phyloP scores from a whole-genome alignment of 75 land plant species.

The Sequoiadendron giganteum region DNA sequence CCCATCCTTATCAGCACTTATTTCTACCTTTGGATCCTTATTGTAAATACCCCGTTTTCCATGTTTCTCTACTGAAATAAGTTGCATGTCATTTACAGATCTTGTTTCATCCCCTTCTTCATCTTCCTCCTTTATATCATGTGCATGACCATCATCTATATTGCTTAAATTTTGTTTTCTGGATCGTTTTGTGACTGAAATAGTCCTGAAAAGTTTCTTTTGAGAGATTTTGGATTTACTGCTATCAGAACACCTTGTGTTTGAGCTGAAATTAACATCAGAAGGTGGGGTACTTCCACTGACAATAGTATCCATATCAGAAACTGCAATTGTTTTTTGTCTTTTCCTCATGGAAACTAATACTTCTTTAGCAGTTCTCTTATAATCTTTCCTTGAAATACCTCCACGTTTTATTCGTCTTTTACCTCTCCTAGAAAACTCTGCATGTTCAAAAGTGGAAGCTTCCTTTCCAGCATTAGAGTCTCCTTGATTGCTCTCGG shows the following conservation, averaged over 20 bases:
- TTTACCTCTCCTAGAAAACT: slow-evolving; percentile 11
- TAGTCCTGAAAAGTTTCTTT: slow-evolving; percentile 4
- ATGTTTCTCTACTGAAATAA: slow-evolving; percentile 2
- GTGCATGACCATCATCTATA: neutral
- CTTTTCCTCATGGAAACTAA: slow-evolving; percentile 18
- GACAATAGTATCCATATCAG: slow-evolving; percentile 8
- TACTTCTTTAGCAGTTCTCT: slow-evolving; percentile 25
- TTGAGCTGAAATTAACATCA: slow-evolving; percentile 12
- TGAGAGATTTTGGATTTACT: neutral
- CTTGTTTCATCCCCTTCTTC: slow-evolving; percentile 7
- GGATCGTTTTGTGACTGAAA: slow-evolving; percentile 1
- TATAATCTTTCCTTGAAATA: slow-evolving; percentile 16
- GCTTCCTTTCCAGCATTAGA: slow-evolving; percentile 7
- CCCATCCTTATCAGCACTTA: slow-evolving; percentile 5
- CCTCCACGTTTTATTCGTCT: slow-evolving; percentile 14
- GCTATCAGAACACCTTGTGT: slow-evolving; percentile 1
- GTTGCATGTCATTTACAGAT: slow-evolving; percentile 3
- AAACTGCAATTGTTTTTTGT: slow-evolving; percentile 18
- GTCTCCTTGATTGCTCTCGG: slow-evolving; percentile 7
- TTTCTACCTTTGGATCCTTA: slow-evolving; percentile 12
- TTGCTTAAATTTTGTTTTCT: neutral
- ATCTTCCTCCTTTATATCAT: slow-evolving; percentile 9
- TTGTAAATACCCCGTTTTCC: neutral
- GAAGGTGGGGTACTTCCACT: slow-evolving; percentile 5
- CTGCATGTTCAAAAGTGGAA: neutral